These are phyloP conservation scores for Rossbeevera mucosa DNA, from an alignment of 768 basidiomycete species.

Conservation along the genomic window DNA sequence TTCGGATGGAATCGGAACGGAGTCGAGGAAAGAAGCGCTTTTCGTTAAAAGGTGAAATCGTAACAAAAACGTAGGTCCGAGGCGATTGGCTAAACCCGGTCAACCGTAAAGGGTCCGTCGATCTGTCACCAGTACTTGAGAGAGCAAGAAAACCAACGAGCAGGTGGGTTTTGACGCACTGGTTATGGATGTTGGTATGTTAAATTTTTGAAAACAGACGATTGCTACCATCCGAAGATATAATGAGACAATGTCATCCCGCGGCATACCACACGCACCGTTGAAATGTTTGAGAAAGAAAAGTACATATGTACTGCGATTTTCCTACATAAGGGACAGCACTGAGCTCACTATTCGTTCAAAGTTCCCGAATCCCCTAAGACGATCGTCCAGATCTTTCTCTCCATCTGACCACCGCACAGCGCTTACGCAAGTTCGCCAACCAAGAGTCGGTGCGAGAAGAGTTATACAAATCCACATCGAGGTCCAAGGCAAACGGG, in stretches of 20 bases:
- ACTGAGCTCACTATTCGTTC: not conserved
- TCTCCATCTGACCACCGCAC: conserved; percentile 64
- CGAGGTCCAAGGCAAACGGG: conserved; percentile 64
- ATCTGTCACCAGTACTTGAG: conserved; percentile 66
- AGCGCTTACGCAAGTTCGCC: conserved; percentile 61
- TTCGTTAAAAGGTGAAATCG: too few relatives aligned
- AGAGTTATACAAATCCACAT: conserved; percentile 74
- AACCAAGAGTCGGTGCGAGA: conserved; percentile 79
- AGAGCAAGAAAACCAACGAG: conserved; percentile 68
- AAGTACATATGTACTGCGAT: conserved; percentile 47
- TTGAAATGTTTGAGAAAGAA: conserved; percentile 50
- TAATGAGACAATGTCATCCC: conserved; percentile 68
- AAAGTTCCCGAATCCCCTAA: conserved; percentile 45
- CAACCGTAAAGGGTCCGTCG: conserved; percentile 75
- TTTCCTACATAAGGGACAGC: not conserved
- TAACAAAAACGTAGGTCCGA: too few relatives aligned
- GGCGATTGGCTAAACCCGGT: conserved; percentile 85
- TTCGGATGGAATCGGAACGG: too few relatives aligned
- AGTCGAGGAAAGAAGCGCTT: too few relatives aligned
- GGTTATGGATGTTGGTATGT: not conserved
- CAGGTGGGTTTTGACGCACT: conserved; percentile 52
- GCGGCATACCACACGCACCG: conserved; percentile 87
- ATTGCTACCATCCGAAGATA: conserved; percentile 64
- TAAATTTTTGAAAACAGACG: conserved; percentile 51
- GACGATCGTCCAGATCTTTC: conserved; percentile 66